Percentiles rank a stretch among this genome's conserved stretches.
phyloP scores from a whole-genome alignment of 345 rosid genomes.

The Leavenworthia alabamica region DNA sequence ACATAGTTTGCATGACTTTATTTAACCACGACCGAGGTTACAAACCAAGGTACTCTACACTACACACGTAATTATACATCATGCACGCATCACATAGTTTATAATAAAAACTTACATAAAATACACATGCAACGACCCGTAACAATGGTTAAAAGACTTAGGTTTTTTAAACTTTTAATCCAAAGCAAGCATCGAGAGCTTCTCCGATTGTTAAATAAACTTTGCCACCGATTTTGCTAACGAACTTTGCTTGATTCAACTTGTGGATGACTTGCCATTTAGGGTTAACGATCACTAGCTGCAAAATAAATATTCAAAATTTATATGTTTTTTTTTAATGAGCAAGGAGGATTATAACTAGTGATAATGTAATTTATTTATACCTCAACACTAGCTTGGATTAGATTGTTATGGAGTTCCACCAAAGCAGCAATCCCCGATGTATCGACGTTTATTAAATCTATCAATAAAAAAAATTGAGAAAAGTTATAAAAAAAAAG shows the following conservation, averaged over 20 bases:
- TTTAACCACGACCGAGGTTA: conserved; percentile 13
- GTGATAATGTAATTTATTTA: background rate
- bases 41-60: conserved; percentile 18
- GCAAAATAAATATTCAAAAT: background rate
- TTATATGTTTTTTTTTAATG: background rate
- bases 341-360: background rate
- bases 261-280: conserved; percentile 83
- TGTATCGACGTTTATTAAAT: conserved; percentile 62
- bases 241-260: conserved; percentile 55
- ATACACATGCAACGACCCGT: conserved; percentile 9
- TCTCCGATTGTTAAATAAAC: conserved; percentile 60
- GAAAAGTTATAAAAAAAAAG: background rate
- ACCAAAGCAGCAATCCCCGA: conserved; percentile 69
- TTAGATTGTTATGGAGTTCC: conserved; percentile 54
- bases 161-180: conserved; percentile 23
- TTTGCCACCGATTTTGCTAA: conserved; percentile 52
- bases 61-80: conserved; percentile 11
- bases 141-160: background rate
- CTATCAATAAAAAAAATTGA: conserved; percentile 23
- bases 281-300: conserved; percentile 72
- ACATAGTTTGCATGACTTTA: conserved; percentile 23
- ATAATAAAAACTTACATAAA: background rate
- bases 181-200: conserved; percentile 55
- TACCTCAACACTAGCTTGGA: conserved; percentile 53
- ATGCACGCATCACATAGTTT: background rate